Evolutionary conservation across 2,329 filamentous ascomycete species (phyloP), one percentile per base, ranked within the genome.

Genomic region (Tolypocladium ovalisporum): DNA sequence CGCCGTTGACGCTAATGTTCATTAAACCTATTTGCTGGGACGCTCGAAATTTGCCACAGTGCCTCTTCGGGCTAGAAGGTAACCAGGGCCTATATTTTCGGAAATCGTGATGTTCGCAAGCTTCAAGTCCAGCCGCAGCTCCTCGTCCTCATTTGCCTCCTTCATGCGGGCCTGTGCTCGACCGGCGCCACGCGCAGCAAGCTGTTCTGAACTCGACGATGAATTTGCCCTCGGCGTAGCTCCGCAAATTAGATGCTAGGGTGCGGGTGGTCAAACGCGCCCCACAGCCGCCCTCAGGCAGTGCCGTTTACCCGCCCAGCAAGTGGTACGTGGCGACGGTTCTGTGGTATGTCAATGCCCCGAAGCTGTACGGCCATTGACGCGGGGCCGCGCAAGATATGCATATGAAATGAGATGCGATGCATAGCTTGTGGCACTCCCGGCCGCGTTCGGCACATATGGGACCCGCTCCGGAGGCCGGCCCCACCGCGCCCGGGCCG

Each of bases 111-210:
- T 61, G 62, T 70, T 68, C 10, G 66, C 58, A 17, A 71, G 53
- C 69, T 69, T 70, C 4, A 66, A 66, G 57, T 67, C 69, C 60
- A 70, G 64, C 29, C 69, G 62, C 19, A 63, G 61, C 54, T 65
- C 62, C 61, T 69, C 70, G 36, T 68, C 66, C 22, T 70, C 66
- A 29, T 60, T 58, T 5, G 42, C 58, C 39, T 56, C 32, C 32
- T 9, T 34, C 32, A 34, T 34, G 9, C 32, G 32, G 5, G 32
- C 32, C 32, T n/a, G n/a, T n/a, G n/a, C n/a, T n/a, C n/a, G n/a
- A n/a, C n/a, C n/a, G n/a, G n/a, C n/a, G n/a, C n/a, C n/a, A n/a
- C n/a, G n/a, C n/a, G n/a, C n/a, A n/a, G n/a, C n/a, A n/a, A n/a
- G n/a, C n/a, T n/a, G n/a, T n/a, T n/a, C n/a, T n/a, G n/a, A n/a